Base-by-base conservation (phyloP, 1,284 basidiomycete genomes). In the Marasmius tenuissimus region DNA sequence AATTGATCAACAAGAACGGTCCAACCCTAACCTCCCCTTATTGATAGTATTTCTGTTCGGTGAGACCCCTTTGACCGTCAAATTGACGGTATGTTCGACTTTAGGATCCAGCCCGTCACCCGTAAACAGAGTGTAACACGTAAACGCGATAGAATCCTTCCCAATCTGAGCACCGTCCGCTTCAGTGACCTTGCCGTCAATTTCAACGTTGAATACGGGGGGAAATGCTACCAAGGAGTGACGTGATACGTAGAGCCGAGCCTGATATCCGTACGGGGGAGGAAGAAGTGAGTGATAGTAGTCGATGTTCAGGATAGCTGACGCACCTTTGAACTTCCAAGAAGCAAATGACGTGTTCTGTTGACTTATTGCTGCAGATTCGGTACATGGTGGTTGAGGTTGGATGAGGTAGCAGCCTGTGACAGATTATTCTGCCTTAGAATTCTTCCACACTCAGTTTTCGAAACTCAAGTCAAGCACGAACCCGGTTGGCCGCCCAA, bases 301-400 rank as follows among this genome's bases (percentile, higher is more conserved):
- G 27, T 27, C 27, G 27, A n/a, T 27, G 4, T 27, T 27, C 27
- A 27, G 27, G 27, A 27, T 27, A 4, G 27, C 27, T 27, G n/a
- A 27, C 50, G n/a, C n/a, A 52, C 50, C 50, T 52, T 52, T 52
- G 20, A 52, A 27, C 50, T 52, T 52, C 50, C 50, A 52, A n/a
- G 50, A 52, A 16, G n/a, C 50, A 7, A 39, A 52, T 7, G 50
- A 52, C 20, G 50, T 52, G 35, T 52, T 52, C 7, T 52, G 50
- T 27, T 52, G 8, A 52, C 50, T 27, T 27, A 52, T 52, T 27
- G 50, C 50, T 22, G 50, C 50, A 56, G 18, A 56, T 40, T 56
- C 39, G 14, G 54, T 56, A 37, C 54, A 56, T 27, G 54, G 54
- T 18, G 45, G 45, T 47, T 47, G 45, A 47, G 45, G 14, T n/a